phyloP scores from a whole-genome alignment of 345 rosid species.

The Pistacia atlantica region DNA sequence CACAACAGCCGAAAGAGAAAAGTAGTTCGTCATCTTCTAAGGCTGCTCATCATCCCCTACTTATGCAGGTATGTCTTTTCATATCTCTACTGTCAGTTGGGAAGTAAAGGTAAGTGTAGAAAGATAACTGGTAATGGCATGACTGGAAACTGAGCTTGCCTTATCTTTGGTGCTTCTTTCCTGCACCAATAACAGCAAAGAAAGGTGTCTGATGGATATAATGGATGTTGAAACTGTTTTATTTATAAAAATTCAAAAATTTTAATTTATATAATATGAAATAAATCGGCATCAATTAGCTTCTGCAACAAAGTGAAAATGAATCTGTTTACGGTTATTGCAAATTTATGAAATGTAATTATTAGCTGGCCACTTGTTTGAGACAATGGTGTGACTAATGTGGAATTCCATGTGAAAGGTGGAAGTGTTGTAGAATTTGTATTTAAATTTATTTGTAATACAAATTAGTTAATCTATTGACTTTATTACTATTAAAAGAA shows the following conservation, averaged over 20 bases:
- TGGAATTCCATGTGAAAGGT: background rate
- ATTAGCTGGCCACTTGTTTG: background rate
- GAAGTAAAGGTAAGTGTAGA: constrained; percentile 11
- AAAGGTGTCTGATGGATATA: constrained; percentile 5
- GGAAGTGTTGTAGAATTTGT: background rate
- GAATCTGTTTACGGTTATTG: background rate
- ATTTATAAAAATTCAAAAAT: background rate
- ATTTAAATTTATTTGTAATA: constrained; percentile 10
- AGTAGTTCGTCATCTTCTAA: constrained; percentile 41
- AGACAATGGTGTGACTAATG: background rate
- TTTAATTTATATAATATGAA: background rate
- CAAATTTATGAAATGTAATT: background rate
- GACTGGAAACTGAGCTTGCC: background rate
- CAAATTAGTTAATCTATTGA: too few relatives aligned
- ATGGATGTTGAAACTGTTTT: constrained; percentile 1
- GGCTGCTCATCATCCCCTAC: constrained; percentile 79
- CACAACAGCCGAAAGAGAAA: constrained; percentile 55
- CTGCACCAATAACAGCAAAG: constrained; percentile 3
- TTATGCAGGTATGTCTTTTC: constrained; percentile 66
- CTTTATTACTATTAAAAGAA: too few relatives aligned
- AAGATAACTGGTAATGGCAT: background rate
- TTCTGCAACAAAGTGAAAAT: constrained; percentile 5
- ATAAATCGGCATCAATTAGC: background rate
- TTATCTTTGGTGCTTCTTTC: background rate
- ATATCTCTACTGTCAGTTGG: background rate